A percentile compares a stretch with the other conserved stretches of the same genome.
Conservation (phyloP, 2,329 filamentous ascomycete species). For the Aureobasidium melanogenum region DNA sequence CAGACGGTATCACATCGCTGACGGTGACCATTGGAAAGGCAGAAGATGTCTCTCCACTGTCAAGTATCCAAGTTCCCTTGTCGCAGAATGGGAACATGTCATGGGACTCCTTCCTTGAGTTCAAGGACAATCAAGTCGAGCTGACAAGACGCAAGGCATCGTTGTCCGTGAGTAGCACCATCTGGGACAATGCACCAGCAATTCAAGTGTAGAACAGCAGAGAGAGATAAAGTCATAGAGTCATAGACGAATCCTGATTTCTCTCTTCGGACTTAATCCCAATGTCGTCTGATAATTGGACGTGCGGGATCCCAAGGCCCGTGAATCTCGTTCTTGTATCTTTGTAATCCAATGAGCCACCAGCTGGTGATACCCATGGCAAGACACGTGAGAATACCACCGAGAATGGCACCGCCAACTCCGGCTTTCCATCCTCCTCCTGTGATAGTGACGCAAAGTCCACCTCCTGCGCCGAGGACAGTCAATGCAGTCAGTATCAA, state of each 20-base stretch:
- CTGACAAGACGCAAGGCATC: neutral
- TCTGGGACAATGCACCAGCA: neutral
- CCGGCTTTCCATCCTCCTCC: conserved; percentile 47
- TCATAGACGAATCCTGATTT: neutral
- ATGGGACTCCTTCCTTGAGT: conserved; percentile 1
- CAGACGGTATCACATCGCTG: neutral
- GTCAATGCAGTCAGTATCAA: conserved; percentile 65
- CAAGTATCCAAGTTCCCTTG: neutral
- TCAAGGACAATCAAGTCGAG: neutral
- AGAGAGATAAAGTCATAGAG: neutral
- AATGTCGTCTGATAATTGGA: conserved; percentile 68
- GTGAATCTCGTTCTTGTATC: conserved; percentile 98
- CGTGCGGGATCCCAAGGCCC: conserved; percentile 95
- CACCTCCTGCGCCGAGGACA: conserved; percentile 70
- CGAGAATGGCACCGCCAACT: conserved; percentile 66
- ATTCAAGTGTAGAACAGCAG: neutral
- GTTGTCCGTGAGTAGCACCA: neutral
- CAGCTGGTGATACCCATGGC: conserved; percentile 91
- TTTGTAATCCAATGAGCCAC: conserved; percentile 95
- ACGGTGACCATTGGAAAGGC: neutral
- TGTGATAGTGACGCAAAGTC: conserved; percentile 56
- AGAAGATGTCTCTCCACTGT: neutral
- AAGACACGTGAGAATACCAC: conserved; percentile 63
- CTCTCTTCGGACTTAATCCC: conserved; percentile 31
- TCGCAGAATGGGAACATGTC: neutral